Conservation (phyloP, 306 rosid genomes). For the Vachellia pachyceras region DNA sequence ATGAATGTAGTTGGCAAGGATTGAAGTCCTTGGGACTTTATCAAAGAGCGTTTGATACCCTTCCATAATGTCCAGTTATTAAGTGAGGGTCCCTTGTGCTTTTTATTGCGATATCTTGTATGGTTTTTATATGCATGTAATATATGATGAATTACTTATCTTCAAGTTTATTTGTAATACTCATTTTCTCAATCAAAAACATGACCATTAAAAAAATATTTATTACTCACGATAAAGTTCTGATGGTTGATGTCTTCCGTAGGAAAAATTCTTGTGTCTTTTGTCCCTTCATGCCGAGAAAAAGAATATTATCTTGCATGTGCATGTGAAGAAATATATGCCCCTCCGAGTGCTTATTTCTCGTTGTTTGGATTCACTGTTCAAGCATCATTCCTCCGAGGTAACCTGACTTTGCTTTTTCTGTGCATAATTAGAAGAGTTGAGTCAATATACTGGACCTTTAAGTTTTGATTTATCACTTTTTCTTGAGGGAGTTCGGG, state of each 20-base stretch:
- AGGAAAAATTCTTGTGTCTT: constrained; percentile 90
- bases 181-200: constrained; percentile 16
- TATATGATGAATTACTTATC: constrained; percentile 14
- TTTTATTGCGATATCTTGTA: background rate
- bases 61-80: background rate
- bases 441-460: background rate
- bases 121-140: background rate
- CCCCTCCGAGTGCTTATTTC: constrained; percentile 92
- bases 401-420: constrained; percentile 45
- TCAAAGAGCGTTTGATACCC: background rate
- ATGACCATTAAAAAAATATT: constrained; percentile 2
- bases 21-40: background rate
- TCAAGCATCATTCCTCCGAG: constrained; percentile 86
- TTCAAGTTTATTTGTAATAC: constrained; percentile 17
- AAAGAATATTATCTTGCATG: constrained; percentile 94
- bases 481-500: background rate
- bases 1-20: background rate
- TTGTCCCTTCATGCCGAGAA: constrained; percentile 75
- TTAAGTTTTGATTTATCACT: constrained; percentile 7
- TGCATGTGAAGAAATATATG: constrained; percentile 92
- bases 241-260: constrained; percentile 42
- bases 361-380: constrained; percentile 89
- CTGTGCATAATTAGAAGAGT: constrained; percentile 20
- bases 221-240: constrained; percentile 35
- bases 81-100: background rate